phyloP scores from a whole-genome alignment of 2,329 filamentous ascomycete species.

The Aureobasidium lini region DNA sequence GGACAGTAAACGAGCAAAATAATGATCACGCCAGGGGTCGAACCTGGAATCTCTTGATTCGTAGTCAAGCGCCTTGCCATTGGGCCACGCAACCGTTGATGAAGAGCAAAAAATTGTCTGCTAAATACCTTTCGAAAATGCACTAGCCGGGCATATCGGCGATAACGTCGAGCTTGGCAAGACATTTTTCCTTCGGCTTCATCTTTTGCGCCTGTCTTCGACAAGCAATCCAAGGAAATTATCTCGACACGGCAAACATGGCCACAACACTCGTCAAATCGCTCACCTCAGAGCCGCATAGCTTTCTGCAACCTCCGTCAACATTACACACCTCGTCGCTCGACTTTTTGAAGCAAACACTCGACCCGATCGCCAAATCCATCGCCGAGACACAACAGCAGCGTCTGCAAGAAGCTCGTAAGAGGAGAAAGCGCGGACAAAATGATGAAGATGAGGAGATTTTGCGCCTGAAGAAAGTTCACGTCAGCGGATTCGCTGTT shows the following conservation, averaged over 20 bases:
- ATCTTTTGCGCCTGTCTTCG: background rate
- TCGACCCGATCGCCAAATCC: slow-evolving; percentile 69
- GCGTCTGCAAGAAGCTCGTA: slow-evolving; percentile 58
- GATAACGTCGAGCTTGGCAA: background rate
- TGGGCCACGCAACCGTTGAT: slow-evolving; percentile 36
- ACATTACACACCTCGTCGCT: slow-evolving; percentile 63
- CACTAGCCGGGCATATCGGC: background rate
- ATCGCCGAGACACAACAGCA: slow-evolving; percentile 66
- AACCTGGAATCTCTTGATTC: slow-evolving; percentile 24
- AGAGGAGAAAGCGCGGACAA: slow-evolving; percentile 67
- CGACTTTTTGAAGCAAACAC: slow-evolving; percentile 67
- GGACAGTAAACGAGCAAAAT: background rate
- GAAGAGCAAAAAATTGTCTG: background rate
- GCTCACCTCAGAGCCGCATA: slow-evolving; percentile 45
- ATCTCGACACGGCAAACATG: background rate
- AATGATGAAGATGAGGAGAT: slow-evolving; percentile 43
- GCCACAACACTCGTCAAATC: slow-evolving; percentile 3
- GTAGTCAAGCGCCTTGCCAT: slow-evolving; percentile 54
- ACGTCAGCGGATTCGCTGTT: slow-evolving; percentile 79
- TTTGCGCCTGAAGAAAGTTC: slow-evolving; percentile 72
- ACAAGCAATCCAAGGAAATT: background rate
- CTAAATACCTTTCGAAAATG: background rate
- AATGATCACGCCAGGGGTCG: slow-evolving; percentile 13
- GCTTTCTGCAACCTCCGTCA: slow-evolving; percentile 66
- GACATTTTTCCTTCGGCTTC: slow-evolving; percentile 10